Conservation (phyloP, 1,139 yeast species). For the Yamadazyma taylorii region DNA sequence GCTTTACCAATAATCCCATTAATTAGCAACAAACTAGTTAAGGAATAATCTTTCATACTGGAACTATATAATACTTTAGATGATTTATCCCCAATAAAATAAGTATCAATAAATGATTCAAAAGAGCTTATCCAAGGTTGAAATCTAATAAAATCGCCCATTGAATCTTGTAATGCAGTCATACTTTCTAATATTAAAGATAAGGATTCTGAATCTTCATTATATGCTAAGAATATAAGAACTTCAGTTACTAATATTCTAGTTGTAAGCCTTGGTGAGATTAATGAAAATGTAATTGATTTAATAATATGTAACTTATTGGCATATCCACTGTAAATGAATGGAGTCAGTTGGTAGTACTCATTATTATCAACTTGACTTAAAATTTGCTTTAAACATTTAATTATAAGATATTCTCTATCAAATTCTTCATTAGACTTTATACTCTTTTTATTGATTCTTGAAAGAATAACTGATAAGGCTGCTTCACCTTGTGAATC, state of each 20-base stretch:
- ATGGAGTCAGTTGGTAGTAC: constrained; percentile 14
- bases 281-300: constrained; percentile 38
- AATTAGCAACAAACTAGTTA: constrained; percentile 46
- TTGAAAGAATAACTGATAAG: constrained; percentile 37
- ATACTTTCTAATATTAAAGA: constrained; percentile 34
- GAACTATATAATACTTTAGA: constrained; percentile 18
- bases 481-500: constrained; percentile 49
- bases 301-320: constrained; percentile 35
- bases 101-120: constrained; percentile 37
- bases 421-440: constrained; percentile 49
- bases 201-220: constrained; percentile 24
- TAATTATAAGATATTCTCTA: constrained; percentile 38
- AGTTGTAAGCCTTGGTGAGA: constrained; percentile 44
- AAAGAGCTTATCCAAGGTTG: constrained; percentile 45
- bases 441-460: constrained; percentile 44
- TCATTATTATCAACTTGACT: constrained; percentile 19
- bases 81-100: constrained; percentile 20
- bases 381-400: constrained; percentile 37
- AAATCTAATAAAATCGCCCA: constrained; percentile 37
- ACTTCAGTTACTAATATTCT: constrained; percentile 45
- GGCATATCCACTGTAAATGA: constrained; percentile 14
- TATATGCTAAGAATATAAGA: constrained; percentile 36
- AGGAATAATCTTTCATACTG: constrained; percentile 37
- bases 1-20: constrained; percentile 44
- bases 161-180: constrained; percentile 33